Evolutionary conservation across 2,329 filamentous ascomycete species (phyloP).

Genomic region (Nigrospora sphaerica): DNA sequence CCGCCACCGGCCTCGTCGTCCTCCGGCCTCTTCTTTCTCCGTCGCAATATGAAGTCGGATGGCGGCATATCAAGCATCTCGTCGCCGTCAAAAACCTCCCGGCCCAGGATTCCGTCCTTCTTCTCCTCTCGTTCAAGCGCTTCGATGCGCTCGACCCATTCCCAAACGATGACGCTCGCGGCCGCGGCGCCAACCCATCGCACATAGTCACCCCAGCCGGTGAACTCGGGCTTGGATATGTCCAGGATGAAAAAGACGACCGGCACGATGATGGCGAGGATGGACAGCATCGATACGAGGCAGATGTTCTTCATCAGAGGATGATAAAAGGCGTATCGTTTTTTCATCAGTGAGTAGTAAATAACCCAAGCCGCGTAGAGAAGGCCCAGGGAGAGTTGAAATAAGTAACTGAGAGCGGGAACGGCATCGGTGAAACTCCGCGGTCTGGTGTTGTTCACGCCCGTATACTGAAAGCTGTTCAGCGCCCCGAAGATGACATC

Average conservation of each 20-base stretch:
- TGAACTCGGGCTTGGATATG: conserved; percentile 76
- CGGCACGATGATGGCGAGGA: conserved; percentile 77
- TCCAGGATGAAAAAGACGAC: conserved; percentile 92
- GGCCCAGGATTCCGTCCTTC: conserved; percentile 84
- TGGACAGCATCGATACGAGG: conserved; percentile 70
- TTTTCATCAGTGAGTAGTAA: conserved; percentile 88
- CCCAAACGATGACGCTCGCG: conserved; percentile 95
- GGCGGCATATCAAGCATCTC: conserved; percentile 71
- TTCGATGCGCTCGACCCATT: conserved; percentile 95
- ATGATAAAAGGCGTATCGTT: conserved; percentile 85
- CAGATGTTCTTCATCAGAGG: conserved; percentile 84
- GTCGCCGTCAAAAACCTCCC: conserved; percentile 89
- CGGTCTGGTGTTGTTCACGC: conserved; percentile 51
- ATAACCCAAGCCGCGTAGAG: conserved; percentile 91
- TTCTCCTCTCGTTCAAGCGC: conserved; percentile 87
- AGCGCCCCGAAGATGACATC: conserved; percentile 88
- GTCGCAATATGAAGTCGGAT: conserved; percentile 41
- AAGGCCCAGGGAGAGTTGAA: conserved; percentile 78
- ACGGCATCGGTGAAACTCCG: conserved; percentile 81
- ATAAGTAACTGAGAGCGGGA: conserved; percentile 84
- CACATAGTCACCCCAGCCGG: conserved; percentile 92
- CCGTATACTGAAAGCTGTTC: conserved; percentile 67
- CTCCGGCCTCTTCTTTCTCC: conserved; percentile 17
- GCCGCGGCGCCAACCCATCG: conserved; percentile 93
- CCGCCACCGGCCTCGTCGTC: conserved; percentile 22